Percentiles rank a stretch among this genome's conserved stretches.
These are phyloP conservation scores for Meyerozyma sp. DNA, from an alignment of 1,139 yeast species.

Conservation along the genomic window DNA sequence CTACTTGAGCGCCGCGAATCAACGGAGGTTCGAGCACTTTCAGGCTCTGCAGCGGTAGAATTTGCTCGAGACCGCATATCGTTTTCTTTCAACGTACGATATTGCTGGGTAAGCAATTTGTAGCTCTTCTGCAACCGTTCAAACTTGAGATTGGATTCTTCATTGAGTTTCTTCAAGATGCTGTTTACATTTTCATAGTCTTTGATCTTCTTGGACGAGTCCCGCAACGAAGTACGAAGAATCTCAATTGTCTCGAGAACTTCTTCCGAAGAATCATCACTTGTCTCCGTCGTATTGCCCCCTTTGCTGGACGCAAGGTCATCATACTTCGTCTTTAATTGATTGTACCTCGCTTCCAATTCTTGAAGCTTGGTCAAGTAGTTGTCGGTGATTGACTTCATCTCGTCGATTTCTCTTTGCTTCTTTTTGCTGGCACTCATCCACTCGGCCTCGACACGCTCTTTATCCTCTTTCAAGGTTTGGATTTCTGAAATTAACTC, in stretches of 20 bases:
- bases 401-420: slow-evolving; percentile 47
- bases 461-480: slow-evolving; percentile 51
- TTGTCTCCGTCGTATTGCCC: slow-evolving; percentile 15
- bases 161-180: slow-evolving; percentile 58
- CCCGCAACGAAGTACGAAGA: slow-evolving; percentile 48
- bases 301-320: not conserved
- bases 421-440: slow-evolving; percentile 45
- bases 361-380: slow-evolving; percentile 24
- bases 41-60: slow-evolving; percentile 1
- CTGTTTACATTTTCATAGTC: slow-evolving; percentile 56
- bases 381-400: slow-evolving; percentile 24
- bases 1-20: not conserved
- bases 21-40: not conserved
- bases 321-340: slow-evolving; percentile 37
- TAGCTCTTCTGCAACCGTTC: slow-evolving; percentile 65
- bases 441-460: slow-evolving; percentile 50
- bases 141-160: slow-evolving; percentile 60
- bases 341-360: slow-evolving; percentile 6
- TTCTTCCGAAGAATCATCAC: slow-evolving; percentile 19
- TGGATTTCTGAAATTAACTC: slow-evolving; percentile 26
- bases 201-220: slow-evolving; percentile 43
- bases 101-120: slow-evolving; percentile 55
- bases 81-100: slow-evolving; percentile 26
- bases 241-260: slow-evolving; percentile 34
- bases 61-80: slow-evolving; percentile 10